phyloP scores from a whole-genome alignment of 192 early-diverging fungal species.

The Umbelopsis vinacea region DNA sequence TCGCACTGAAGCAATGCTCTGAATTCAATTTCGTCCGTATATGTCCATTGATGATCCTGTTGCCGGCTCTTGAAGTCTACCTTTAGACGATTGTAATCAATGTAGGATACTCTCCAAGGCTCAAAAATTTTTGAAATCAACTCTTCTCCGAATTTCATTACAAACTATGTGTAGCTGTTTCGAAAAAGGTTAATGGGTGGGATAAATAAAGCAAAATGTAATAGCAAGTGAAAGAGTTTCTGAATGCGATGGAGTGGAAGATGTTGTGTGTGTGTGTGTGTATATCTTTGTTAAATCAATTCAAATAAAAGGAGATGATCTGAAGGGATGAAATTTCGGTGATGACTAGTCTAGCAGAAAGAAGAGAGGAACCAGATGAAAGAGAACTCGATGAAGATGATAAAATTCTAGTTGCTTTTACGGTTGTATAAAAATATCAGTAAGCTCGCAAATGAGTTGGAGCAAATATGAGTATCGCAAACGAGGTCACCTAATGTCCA shows the following conservation, averaged over 20 bases:
- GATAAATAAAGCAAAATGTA: background rate
- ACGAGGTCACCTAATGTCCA: background rate
- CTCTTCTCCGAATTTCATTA: conserved; percentile 90
- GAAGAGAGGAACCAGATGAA: too few species aligned
- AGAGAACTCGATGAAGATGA: background rate
- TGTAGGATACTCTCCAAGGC: conserved; percentile 82
- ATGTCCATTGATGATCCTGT: conserved; percentile 61
- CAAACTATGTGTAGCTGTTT: conserved; percentile 5
- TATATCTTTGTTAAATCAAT: background rate
- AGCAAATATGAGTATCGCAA: background rate
- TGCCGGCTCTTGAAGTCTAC: conserved; percentile 38
- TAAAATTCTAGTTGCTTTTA: background rate
- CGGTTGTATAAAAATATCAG: background rate
- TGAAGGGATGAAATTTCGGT: background rate
- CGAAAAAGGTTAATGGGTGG: background rate
- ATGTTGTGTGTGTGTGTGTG: background rate
- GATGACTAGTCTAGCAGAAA: too few species aligned
- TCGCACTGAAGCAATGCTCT: conserved; percentile 80
- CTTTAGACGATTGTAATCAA: conserved; percentile 85
- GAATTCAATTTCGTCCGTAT: conserved; percentile 85
- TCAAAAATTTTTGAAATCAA: conserved; percentile 66
- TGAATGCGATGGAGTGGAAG: background rate
- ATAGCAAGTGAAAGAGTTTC: background rate
- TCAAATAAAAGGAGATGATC: background rate
- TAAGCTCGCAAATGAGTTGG: background rate